Evolutionary conservation across 495 filamentous ascomycete genomes (phyloP).

Genomic region (Letharia lupina): DNA sequence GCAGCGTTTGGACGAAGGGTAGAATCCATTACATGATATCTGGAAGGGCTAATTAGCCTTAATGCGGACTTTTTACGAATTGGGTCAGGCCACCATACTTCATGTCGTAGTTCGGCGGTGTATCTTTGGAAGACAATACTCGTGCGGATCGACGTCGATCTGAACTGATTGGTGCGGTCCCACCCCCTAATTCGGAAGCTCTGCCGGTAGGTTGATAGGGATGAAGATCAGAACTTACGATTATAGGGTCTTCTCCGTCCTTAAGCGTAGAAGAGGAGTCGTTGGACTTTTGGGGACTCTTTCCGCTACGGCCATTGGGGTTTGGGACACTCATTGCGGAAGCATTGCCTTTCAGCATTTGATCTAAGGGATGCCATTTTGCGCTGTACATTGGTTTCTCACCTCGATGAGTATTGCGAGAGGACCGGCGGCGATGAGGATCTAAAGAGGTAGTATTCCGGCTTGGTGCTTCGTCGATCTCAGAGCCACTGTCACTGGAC

Average conservation of each 20-base stretch:
- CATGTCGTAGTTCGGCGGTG: conserved; percentile 9
- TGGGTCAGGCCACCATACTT: not conserved
- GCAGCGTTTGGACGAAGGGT: not conserved
- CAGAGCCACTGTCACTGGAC: not conserved
- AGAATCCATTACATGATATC: conserved; percentile 7
- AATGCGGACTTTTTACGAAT: no score
- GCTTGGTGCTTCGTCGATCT: not conserved
- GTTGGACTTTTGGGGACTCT: not conserved
- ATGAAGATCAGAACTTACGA: not conserved
- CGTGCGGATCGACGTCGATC: not conserved
- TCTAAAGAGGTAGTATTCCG: not conserved
- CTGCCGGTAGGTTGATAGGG: not conserved
- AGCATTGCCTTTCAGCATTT: not conserved
- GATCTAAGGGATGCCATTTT: conserved; percentile 2
- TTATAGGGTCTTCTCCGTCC: not conserved
- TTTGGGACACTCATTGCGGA: not conserved
- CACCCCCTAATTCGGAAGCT: no score
- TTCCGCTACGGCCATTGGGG: not conserved
- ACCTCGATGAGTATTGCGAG: not conserved
- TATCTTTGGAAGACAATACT: not conserved
- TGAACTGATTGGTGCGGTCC: not conserved
- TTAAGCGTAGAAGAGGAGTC: not conserved
- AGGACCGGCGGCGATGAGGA: conserved; percentile 4
- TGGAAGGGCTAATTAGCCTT: not conserved
- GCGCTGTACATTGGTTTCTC: not conserved